A percentile compares a stretch with the other conserved stretches of the same genome.
Conservation (phyloP, 352 stramenopile species). For the Phytopythium litorale region DNA sequence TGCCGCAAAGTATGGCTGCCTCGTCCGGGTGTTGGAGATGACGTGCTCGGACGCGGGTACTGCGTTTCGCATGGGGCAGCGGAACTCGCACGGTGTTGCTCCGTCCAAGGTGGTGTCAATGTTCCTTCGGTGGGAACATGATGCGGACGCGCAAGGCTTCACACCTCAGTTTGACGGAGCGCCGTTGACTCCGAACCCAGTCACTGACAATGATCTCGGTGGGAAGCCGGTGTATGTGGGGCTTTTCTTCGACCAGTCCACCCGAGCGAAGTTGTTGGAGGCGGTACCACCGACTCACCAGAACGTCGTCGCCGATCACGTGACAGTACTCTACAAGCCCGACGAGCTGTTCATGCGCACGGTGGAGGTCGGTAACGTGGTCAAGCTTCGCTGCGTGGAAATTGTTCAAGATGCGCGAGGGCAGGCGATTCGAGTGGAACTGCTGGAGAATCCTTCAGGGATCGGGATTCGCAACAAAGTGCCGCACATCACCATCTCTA, state of each 20-base stretch:
- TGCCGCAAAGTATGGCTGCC: constrained; percentile 19
- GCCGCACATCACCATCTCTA: constrained; percentile 65
- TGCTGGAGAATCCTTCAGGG: constrained; percentile 24
- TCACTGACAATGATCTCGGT: constrained; percentile 35
- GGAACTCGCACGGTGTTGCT: constrained; percentile 67
- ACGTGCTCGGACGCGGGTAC: constrained; percentile 39
- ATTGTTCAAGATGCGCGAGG: constrained; percentile 39
- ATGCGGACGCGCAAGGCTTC: constrained; percentile 33
- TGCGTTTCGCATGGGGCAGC: constrained; percentile 45
- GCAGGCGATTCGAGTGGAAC: constrained; percentile 46
- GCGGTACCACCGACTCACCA: constrained; percentile 21
- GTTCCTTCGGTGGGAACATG: constrained; percentile 59
- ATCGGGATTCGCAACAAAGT: constrained; percentile 48
- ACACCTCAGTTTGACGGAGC: constrained; percentile 41
- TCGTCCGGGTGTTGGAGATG: constrained; percentile 51
- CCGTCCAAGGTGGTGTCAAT: constrained; percentile 63
- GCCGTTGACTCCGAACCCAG: constrained; percentile 39
- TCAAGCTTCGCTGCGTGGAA: constrained; percentile 28
- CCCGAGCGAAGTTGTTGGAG: constrained; percentile 28
- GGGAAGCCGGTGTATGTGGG: constrained; percentile 42
- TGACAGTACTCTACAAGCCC: constrained; percentile 64
- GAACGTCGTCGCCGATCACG: constrained; percentile 52
- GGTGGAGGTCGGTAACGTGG: constrained; percentile 36
- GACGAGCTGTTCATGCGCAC: constrained; percentile 45
- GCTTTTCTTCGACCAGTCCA: constrained; percentile 41